phyloP scores from a whole-genome alignment of 164 flowering plant species.

The Kingdonia uniflora region DNA sequence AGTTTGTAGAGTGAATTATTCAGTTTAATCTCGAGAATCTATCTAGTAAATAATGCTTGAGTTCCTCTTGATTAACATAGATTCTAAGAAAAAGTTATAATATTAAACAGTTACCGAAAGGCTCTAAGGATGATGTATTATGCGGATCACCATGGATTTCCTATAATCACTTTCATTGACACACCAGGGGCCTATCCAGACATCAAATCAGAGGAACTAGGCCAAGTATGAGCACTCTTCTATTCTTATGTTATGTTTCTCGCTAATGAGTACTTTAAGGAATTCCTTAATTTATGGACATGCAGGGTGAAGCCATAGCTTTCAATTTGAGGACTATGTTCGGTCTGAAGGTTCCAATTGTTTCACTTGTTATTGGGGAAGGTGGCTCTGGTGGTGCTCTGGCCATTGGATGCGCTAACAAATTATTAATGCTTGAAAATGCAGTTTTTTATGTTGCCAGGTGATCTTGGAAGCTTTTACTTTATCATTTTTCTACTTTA shows the following conservation, averaged over 20 bases:
- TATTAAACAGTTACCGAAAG: conserved; percentile 71
- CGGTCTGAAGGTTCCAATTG: conserved; percentile 84
- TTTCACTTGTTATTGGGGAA: conserved; percentile 93
- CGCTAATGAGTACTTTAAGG: too few species aligned
- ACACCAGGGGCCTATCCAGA: conserved; percentile 99
- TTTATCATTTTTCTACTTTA: too few species aligned
- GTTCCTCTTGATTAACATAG: too few species aligned
- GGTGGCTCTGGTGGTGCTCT: conserved; percentile 99
- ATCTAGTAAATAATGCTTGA: too few species aligned
- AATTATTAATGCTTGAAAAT: conserved; percentile 92
- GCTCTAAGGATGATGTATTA: conserved; percentile 91
- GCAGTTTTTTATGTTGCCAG: conserved; percentile 98
- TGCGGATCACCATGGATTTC: conserved; percentile 92
- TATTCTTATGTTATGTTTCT: too few species aligned
- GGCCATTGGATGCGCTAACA: conserved; percentile 90
- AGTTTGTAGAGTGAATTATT: neutral
- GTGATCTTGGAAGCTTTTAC: conserved; percentile 24
- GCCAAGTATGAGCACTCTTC: conserved; percentile 52
- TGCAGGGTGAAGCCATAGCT: conserved; percentile 98
- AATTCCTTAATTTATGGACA: neutral
- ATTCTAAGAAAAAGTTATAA: conserved; percentile 1
- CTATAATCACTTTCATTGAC: conserved; percentile 85
- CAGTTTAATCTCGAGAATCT: neutral
- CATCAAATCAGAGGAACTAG: conserved; percentile 79
- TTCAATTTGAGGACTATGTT: conserved; percentile 81